Evolutionary conservation across 495 filamentous ascomycete species (phyloP), one percentile per base, ranked within the genome.

Genomic region (Durotheca rogersii): DNA sequence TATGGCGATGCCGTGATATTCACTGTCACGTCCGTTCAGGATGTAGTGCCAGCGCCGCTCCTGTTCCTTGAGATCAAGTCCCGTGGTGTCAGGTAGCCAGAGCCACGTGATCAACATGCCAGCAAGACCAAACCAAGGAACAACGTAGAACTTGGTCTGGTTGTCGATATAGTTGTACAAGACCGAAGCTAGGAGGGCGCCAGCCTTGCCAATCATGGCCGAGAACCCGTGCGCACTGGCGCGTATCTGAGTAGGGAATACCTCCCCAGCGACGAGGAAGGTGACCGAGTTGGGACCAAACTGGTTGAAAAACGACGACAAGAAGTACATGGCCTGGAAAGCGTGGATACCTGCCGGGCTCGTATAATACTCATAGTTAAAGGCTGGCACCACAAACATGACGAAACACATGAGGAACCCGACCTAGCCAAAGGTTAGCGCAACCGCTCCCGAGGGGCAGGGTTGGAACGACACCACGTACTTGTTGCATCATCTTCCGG

Each of bases 231-330:
- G 90, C 35, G 90, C 90, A 27, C 89, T 89, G 41, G 90, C 90
- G 58, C 90, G 88, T 51, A 96, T 84, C 3, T 88, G 86, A 0
- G 90, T 94, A 1, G 90, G 90, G 76, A 83, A 96, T 7, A 92
- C 87, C 66, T 96, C 90, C 19, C 88, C 90, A 19, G 90, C 90
- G 15, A 92, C 88, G 47, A 95, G 76, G 84, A 96, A 95, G 40
- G 89, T 91, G 45, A 94, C 88, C 43, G 80, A 81, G 77, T 95
- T 96, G 68, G 90, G 89, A 6, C 90, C 89, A 61, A 96, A 95
- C 67, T 96, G 90, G 76, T 93, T 94, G 83, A 96, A 96, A 77
- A 96, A 95, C 30, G 85, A 89, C 35, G 86, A 87, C 37, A 93
- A 67, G 75, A 91, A 96, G 77, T 95, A 86, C 87, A 96, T 93